Evolutionary conservation across 345 rosid species (phyloP).

Genomic region (Camelina sativa): DNA sequence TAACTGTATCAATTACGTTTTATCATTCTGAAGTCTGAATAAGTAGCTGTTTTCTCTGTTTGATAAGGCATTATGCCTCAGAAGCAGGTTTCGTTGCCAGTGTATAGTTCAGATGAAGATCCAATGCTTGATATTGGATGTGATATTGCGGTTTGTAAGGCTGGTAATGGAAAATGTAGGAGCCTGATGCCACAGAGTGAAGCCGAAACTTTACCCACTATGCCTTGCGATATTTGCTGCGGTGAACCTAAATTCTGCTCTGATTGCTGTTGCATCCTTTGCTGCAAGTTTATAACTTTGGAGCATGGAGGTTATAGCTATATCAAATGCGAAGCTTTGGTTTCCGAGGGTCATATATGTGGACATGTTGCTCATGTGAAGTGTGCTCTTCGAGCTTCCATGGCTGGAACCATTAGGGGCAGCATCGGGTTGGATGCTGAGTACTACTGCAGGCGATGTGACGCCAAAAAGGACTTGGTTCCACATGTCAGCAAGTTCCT

Average conservation of each 20-base stretch:
- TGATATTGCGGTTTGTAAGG: conserved; percentile 61
- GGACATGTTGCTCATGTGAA: conserved; percentile 87
- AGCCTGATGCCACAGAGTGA: conserved; percentile 50
- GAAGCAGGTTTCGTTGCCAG: conserved; percentile 29
- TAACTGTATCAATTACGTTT: conserved; percentile 6
- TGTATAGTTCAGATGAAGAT: conserved; percentile 49
- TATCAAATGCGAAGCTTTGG: conserved; percentile 71
- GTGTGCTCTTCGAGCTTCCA: conserved; percentile 79
- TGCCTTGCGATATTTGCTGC: conserved; percentile 90
- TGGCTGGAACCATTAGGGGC: conserved; percentile 93
- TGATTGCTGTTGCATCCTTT: conserved; percentile 87
- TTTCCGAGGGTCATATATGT: conserved; percentile 56
- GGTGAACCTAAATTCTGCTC: conserved; percentile 69
- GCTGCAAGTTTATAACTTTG: conserved; percentile 60
- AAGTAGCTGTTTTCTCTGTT: conserved; percentile 13
- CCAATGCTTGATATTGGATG: conserved; percentile 40
- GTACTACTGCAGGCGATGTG: conserved; percentile 87
- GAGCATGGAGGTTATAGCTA: conserved; percentile 66
- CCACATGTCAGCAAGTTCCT: conserved; percentile 63
- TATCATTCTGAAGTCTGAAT: neutral
- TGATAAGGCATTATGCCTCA: conserved; percentile 45
- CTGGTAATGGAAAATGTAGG: conserved; percentile 67
- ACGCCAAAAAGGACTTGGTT: conserved; percentile 64
- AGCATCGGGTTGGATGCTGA: conserved; percentile 88
- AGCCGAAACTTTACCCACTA: conserved; percentile 39